Evolutionary conservation across 345 rosid genomes (phyloP).

Genomic region (Rhodamnia rubescens): DNA sequence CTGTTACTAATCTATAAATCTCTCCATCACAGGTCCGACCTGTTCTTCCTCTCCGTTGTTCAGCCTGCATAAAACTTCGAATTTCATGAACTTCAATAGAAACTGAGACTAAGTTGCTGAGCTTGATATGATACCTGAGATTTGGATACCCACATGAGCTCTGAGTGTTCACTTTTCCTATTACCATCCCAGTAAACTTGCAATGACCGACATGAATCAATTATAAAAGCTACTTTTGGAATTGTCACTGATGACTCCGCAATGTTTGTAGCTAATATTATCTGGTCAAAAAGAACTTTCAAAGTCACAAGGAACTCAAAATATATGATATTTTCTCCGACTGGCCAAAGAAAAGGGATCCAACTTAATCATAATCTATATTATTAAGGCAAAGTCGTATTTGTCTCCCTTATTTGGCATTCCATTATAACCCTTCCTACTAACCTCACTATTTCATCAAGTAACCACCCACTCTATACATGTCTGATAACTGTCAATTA

Average conservation of each 20-base stretch:
- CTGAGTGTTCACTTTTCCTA: slow-evolving; percentile 48
- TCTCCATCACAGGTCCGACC: slow-evolving; percentile 97
- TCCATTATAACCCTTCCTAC: not conserved
- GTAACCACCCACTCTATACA: not conserved
- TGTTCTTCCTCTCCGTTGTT: slow-evolving; percentile 92
- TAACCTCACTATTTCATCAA: not conserved
- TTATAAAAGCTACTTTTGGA: slow-evolving; percentile 84
- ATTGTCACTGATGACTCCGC: slow-evolving; percentile 97
- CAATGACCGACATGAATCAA: slow-evolving; percentile 91
- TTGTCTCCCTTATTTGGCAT: not conserved
- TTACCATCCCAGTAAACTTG: slow-evolving; percentile 77
- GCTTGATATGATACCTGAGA: slow-evolving; percentile 59
- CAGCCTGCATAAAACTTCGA: slow-evolving; percentile 43
- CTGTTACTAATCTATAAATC: slow-evolving; percentile 75
- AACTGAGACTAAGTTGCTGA: not conserved
- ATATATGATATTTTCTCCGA: not conserved
- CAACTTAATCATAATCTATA: not conserved
- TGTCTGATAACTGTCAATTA: not conserved
- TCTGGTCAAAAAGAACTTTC: slow-evolving; percentile 27
- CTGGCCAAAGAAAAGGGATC: not conserved
- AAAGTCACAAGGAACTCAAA: not conserved
- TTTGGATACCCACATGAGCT: slow-evolving; percentile 85
- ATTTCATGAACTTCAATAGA: not conserved
- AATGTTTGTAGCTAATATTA: slow-evolving; percentile 87
- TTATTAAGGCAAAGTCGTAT: not conserved